phyloP scores from a whole-genome alignment of 257 asterid species.

The Primulina tabacum region DNA sequence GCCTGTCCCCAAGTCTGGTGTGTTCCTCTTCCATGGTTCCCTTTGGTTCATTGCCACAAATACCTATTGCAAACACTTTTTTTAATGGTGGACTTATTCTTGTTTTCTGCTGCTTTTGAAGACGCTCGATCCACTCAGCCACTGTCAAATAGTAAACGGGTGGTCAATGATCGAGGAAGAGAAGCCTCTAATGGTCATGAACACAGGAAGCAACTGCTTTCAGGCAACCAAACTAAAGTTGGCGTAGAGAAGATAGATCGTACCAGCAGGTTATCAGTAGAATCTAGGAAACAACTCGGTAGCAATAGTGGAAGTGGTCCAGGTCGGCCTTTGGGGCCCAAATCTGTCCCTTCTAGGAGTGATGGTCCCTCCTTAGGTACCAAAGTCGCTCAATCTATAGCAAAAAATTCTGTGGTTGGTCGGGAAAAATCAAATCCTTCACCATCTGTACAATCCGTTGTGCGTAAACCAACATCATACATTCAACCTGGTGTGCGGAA shows the following conservation, averaged over 20 bases:
- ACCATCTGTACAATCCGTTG: slow-evolving; percentile 23
- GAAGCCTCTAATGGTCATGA: slow-evolving; percentile 41
- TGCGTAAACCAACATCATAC: slow-evolving; percentile 32
- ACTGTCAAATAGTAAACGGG: slow-evolving; percentile 42
- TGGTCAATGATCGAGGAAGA: slow-evolving; percentile 38
- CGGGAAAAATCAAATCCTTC: slow-evolving; percentile 37
- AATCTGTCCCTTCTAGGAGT: slow-evolving; percentile 43
- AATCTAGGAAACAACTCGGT: slow-evolving; percentile 44
- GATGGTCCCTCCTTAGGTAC: slow-evolving; percentile 36
- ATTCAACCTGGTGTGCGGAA: slow-evolving; percentile 32
- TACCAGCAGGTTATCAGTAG: slow-evolving; percentile 34
- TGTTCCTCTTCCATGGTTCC: slow-evolving; percentile 30
- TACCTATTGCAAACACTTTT: slow-evolving; percentile 30
- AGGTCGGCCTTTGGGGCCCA: slow-evolving; percentile 63
- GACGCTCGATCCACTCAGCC: slow-evolving; percentile 51
- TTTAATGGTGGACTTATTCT: slow-evolving; percentile 63
- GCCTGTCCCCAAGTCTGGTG: slow-evolving; percentile 67
- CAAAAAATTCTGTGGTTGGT: slow-evolving; percentile 32
- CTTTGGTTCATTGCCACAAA: slow-evolving; percentile 28
- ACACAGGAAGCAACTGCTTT: slow-evolving; percentile 31
- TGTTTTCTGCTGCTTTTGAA: slow-evolving; percentile 72
- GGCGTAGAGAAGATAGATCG: slow-evolving; percentile 35
- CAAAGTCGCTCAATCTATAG: slow-evolving; percentile 34
- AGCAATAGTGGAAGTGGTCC: slow-evolving; percentile 66
- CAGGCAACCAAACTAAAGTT: slow-evolving; percentile 38